phyloP scores from a whole-genome alignment of 257 asterid genomes.

The Ocimum tenuiflorum region DNA sequence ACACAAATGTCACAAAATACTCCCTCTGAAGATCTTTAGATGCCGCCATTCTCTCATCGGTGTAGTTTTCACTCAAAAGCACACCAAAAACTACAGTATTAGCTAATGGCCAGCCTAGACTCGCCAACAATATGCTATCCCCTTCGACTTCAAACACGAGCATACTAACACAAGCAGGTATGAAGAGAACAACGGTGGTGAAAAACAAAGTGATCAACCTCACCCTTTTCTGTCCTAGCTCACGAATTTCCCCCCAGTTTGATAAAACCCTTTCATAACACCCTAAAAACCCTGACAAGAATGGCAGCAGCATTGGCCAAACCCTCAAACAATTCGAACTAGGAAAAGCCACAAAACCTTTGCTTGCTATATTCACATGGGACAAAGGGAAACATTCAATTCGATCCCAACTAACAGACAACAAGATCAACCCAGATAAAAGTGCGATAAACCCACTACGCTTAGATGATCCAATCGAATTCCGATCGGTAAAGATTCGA shows the following conservation, averaged over 20 bases:
- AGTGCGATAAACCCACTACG: slow-evolving; percentile 62
- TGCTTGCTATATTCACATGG: slow-evolving; percentile 44
- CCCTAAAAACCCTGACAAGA: slow-evolving; percentile 72
- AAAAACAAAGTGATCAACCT: slow-evolving; percentile 61
- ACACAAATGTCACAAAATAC: slow-evolving; percentile 61
- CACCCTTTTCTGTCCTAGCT: slow-evolving; percentile 58
- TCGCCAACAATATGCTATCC: slow-evolving; percentile 49
- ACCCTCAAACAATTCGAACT: slow-evolving; percentile 60
- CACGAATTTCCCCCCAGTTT: slow-evolving; percentile 55
- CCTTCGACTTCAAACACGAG: slow-evolving; percentile 77
- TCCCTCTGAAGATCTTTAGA: slow-evolving; percentile 62
- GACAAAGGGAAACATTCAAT: slow-evolving; percentile 82
- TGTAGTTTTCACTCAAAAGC: slow-evolving; percentile 77
- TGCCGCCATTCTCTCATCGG: slow-evolving; percentile 46
- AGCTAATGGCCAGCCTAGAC: slow-evolving; percentile 77
- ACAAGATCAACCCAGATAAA: slow-evolving; percentile 48
- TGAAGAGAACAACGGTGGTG: slow-evolving; percentile 53
- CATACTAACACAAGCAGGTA: slow-evolving; percentile 82
- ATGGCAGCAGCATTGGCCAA: slow-evolving; percentile 90
- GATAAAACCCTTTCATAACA: slow-evolving; percentile 56
- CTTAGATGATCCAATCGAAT: slow-evolving; percentile 36
- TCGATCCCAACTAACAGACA: slow-evolving; percentile 91
- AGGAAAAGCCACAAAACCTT: slow-evolving; percentile 45
- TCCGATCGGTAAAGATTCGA: slow-evolving; percentile 21
- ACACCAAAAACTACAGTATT: slow-evolving; percentile 88